Conservation (phyloP, 768 basidiomycete species). For the Cystofilobasidium bisporidii region DNA sequence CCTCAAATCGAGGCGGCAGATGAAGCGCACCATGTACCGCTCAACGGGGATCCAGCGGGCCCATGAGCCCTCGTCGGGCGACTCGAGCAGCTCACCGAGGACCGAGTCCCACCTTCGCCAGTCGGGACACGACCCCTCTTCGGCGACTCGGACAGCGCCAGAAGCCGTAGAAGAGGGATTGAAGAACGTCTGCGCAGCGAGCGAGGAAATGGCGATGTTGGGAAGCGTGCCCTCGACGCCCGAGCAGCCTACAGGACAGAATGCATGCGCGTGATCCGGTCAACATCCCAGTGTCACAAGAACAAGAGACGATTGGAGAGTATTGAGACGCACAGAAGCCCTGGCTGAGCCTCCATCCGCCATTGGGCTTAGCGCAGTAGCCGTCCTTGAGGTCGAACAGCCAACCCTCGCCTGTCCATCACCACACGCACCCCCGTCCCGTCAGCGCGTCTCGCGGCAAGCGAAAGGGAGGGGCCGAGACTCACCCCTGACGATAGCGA, state of each 20-base stretch:
- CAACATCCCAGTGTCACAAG: too few species aligned
- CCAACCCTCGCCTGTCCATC: slow-evolving; percentile 69
- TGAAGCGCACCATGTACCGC: slow-evolving; percentile 53
- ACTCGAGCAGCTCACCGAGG: slow-evolving; percentile 9
- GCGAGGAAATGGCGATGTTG: neutral
- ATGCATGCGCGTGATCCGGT: too few species aligned
- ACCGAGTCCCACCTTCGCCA: slow-evolving; percentile 23
- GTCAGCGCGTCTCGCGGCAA: neutral
- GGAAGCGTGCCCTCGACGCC: slow-evolving; percentile 2
- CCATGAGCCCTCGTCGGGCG: slow-evolving; percentile 42
- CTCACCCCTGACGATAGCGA: slow-evolving; percentile 23
- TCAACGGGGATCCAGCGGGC: slow-evolving; percentile 51
- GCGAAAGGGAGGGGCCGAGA: neutral
- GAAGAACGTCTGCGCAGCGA: neutral
- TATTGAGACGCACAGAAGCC: too few species aligned
- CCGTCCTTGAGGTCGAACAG: slow-evolving; percentile 90
- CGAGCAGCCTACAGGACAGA: slow-evolving; percentile 1
- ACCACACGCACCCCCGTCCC: too few species aligned
- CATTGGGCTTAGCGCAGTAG: slow-evolving; percentile 51
- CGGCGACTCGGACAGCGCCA: neutral
- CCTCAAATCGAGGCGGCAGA: too few species aligned
- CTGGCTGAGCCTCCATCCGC: slow-evolving; percentile 60
- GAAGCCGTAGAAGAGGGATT: neutral
- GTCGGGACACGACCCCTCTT: neutral
- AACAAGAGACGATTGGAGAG: neutral